These are phyloP conservation scores for Cyberlindnera euphorbiiphila DNA, from an alignment of 805 yeast species.

Conservation along the genomic window DNA sequence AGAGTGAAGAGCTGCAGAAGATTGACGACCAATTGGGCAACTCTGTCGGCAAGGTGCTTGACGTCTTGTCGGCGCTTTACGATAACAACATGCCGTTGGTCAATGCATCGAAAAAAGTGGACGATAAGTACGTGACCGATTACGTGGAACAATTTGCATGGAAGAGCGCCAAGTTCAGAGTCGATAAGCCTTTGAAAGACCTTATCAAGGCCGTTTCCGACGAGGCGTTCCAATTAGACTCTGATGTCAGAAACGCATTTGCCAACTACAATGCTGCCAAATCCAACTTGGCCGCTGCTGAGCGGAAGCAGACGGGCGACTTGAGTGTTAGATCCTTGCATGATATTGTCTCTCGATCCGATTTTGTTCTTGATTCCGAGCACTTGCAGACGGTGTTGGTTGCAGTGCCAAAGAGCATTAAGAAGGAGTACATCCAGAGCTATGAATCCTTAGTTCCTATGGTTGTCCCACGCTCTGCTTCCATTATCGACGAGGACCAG, in stretches of 20 bases:
- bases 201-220: slow-evolving; percentile 64
- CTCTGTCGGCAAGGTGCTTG: slow-evolving; percentile 72
- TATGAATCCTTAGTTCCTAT: slow-evolving; percentile 77
- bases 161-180: slow-evolving; percentile 83
- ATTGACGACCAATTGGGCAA: slow-evolving; percentile 72
- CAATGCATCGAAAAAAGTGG: slow-evolving; percentile 46
- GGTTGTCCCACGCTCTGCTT: slow-evolving; percentile 91
- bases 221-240: slow-evolving; percentile 80
- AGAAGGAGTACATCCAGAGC: slow-evolving; percentile 54
- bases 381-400: slow-evolving; percentile 80
- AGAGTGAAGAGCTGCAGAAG: slow-evolving; percentile 84
- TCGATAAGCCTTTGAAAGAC: slow-evolving; percentile 78
- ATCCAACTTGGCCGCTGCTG: slow-evolving; percentile 80
- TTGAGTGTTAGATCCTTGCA: slow-evolving; percentile 87
- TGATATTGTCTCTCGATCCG: slow-evolving; percentile 76
- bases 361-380: slow-evolving; percentile 83
- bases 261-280: slow-evolving; percentile 77
- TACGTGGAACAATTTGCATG: slow-evolving; percentile 77
- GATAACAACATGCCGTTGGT: slow-evolving; percentile 39
- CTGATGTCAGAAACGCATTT: slow-evolving; percentile 76
- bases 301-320: slow-evolving; percentile 91
- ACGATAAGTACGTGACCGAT: slow-evolving; percentile 52
- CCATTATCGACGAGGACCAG: slow-evolving; percentile 61
- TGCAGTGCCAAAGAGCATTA: slow-evolving; percentile 74
- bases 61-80: slow-evolving; percentile 54